Evolutionary conservation across 2,329 filamentous ascomycete species (phyloP).

Genomic region (Nemania abortiva): DNA sequence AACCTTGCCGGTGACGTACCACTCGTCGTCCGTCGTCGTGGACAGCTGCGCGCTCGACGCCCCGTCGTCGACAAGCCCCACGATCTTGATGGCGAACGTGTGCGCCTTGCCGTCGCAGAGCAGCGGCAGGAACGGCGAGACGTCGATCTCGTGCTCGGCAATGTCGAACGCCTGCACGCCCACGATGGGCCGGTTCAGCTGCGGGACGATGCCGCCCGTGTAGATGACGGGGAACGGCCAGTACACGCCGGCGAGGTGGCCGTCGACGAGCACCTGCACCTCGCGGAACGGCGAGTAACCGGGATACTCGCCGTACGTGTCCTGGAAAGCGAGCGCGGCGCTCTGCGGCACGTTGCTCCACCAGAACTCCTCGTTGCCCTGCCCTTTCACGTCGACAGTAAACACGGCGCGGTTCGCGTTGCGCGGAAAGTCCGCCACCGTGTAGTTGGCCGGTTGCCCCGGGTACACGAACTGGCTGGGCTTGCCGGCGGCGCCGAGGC

Average conservation of each 20-base stretch:
- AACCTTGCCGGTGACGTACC: constrained; percentile 83
- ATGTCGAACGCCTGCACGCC: constrained; percentile 84
- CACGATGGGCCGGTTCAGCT: constrained; percentile 81
- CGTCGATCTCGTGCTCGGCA: constrained; percentile 83
- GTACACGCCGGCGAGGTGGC: constrained; percentile 75
- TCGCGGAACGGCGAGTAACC: constrained; percentile 82
- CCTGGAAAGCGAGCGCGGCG: constrained; percentile 69
- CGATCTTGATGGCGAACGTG: constrained; percentile 75
- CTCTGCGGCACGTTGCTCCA: constrained; percentile 80
- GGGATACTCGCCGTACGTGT: constrained; percentile 68
- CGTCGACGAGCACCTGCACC: constrained; percentile 81
- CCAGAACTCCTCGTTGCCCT: constrained; percentile 85
- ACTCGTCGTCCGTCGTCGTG: constrained; percentile 71
- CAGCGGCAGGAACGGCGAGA: constrained; percentile 79
- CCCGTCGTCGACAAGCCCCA: constrained; percentile 71
- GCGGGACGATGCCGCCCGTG: constrained; percentile 79
- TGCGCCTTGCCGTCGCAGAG: constrained; percentile 75
- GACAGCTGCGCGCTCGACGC: constrained; percentile 62
- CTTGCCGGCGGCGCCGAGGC: constrained; percentile 60
- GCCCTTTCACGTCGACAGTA: constrained; percentile 81
- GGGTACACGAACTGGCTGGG: constrained; percentile 78
- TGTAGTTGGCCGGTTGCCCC: constrained; percentile 68
- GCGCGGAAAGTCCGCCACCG: constrained; percentile 68
- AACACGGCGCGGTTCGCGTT: constrained; percentile 78
- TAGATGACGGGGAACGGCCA: constrained; percentile 84